Evolutionary conservation across 179 eudicot genomes (phyloP), one percentile per base, ranked within the genome.

Genomic region (Silene vulgaris): DNA sequence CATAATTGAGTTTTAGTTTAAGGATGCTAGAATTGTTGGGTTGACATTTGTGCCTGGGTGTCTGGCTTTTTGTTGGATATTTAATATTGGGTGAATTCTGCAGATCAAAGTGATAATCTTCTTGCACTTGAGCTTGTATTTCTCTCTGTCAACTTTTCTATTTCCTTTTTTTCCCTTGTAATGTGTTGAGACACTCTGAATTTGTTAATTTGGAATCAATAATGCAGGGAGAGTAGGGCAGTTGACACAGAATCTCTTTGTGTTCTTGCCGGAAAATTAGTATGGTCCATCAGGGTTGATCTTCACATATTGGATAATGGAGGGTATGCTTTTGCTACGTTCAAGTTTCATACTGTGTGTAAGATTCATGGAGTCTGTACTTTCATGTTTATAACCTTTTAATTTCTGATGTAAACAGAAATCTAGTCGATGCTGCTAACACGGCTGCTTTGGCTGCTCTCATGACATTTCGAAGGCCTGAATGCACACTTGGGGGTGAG

Each of bases 211-310:
- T 57, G 71, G 71, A 67, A 67, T 54, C 50, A 48, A 19, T 59
- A 20, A 74, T 82, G 82, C 89, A 91, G 97, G 90, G 97, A 91
- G 87, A 94, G 98, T 83, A 87, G 87, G 84, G 97, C 98, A n/a
- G 91, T 94, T 59, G 98, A 94, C 82, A 90, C 90, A 67, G 98
- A 91, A 81, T 94, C 98, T 77, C 94, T 94, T 73, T 94, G 98
- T 85, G 89, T 94, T 62, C 82, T 89, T 72, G 80, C 98, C 26
- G 96, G 98, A 78, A 94, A 91, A 77, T 82, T 83, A 68, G 97
- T 87, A 59, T 94, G 98, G 98, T 87, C 97, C 26, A 82, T 94
- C 71, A 91, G 97, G 37, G 75, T 94, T 65, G 97, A 94, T 85
- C 85, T 94, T 76, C 98, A 90, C 79, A 89, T 91, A 84, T 75